Percentiles rank a stretch among this genome's conserved stretches.
Conservation (phyloP, 208 protist species). For the Acanthamoeba healyi region DNA sequence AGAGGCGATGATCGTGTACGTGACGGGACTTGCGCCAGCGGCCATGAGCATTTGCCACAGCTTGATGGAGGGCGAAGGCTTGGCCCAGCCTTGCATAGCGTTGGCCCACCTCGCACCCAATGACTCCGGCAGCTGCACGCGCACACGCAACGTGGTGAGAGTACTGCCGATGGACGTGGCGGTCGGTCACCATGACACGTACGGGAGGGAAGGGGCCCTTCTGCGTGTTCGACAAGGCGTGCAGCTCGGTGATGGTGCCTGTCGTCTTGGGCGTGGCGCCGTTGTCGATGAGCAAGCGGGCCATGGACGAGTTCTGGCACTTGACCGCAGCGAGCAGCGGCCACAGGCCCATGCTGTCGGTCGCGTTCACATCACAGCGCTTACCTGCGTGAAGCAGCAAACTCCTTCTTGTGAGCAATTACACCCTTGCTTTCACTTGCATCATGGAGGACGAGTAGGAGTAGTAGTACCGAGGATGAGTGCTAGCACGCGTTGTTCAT, state of each 20-base stretch:
- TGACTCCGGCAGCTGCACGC: neutral
- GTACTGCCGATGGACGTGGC: neutral
- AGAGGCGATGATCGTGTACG: neutral
- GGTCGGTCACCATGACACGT: too few species aligned
- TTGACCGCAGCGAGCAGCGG: slow-evolving; percentile 29
- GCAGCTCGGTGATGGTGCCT: neutral
- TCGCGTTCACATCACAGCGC: neutral
- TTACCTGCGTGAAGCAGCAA: too few species aligned
- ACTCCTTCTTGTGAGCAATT: neutral
- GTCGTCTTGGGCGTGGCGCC: neutral
- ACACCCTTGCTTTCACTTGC: neutral
- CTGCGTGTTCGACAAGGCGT: neutral
- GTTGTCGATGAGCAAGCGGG: slow-evolving; percentile 1
- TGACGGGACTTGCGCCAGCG: neutral
- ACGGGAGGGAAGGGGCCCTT: slow-evolving; percentile 21
- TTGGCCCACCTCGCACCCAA: neutral
- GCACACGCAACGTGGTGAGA: neutral
- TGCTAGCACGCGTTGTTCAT: neutral
- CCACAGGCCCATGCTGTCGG: neutral
- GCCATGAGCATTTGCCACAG: neutral
- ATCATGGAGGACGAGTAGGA: neutral
- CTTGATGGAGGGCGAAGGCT: neutral
- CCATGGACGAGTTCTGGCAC: neutral
- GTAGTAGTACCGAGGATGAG: neutral
- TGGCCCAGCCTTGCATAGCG: neutral